Evolutionary conservation across 1,284 basidiomycete species (phyloP).

Genomic region (Omphalotus olearius): DNA sequence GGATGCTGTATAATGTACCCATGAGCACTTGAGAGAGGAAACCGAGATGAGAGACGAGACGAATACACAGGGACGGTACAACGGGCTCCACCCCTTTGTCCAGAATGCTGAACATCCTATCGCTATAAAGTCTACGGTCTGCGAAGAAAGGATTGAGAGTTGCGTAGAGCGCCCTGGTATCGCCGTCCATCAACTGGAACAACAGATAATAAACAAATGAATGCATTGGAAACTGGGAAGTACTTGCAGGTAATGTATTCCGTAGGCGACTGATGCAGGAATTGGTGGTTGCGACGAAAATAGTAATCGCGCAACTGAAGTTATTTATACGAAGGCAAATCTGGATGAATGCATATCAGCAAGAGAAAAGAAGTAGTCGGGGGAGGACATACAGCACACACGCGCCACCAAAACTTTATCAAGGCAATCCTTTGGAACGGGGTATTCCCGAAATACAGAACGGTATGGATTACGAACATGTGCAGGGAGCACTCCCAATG

Average conservation of each 20-base stretch:
- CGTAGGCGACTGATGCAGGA: conserved; percentile 28
- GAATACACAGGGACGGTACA: background rate
- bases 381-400: conserved; percentile 31
- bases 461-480: conserved; percentile 4
- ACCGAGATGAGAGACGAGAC: background rate
- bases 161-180: conserved; percentile 24
- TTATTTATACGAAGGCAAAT: conserved; percentile 39
- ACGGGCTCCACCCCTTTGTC: too few relatives aligned
- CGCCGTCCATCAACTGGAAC: conserved; percentile 19
- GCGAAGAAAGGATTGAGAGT: conserved; percentile 17
- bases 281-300: conserved; percentile 30
- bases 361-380: background rate
- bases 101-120: too few relatives aligned
- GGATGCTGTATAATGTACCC: too few relatives aligned
- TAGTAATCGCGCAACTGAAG: conserved; percentile 35
- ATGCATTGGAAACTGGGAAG: background rate
- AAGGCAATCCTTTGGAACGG: conserved; percentile 16
- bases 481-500: conserved; percentile 8
- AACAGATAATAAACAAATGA: conserved; percentile 2
- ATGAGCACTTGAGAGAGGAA: background rate
- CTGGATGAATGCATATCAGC: conserved; percentile 21
- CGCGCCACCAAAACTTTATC: conserved; percentile 38
- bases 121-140: too few relatives aligned
- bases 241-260: conserved; percentile 27
- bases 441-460: background rate